Conservation (phyloP, 73 alveolate genomes). For the Paramecium pentaurelia region DNA sequence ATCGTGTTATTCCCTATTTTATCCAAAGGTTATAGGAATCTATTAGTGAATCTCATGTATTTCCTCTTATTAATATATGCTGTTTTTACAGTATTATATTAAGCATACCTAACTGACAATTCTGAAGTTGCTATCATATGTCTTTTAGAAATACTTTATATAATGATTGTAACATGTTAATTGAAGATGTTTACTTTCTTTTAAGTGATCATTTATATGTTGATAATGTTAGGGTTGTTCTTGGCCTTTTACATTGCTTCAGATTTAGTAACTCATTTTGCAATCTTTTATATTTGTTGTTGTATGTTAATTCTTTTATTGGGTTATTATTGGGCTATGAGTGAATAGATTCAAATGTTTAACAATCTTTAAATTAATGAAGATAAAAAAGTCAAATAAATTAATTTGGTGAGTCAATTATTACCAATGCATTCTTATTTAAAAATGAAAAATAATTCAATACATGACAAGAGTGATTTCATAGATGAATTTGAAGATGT, state of each 20-base stretch:
- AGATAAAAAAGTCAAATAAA: conserved; percentile 21
- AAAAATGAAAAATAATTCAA: conserved; percentile 8
- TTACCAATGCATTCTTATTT: conserved; percentile 23
- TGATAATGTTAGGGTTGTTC: not conserved
- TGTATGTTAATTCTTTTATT: not conserved
- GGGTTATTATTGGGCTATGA: not conserved
- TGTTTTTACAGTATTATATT: not conserved
- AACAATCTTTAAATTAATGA: conserved; percentile 22
- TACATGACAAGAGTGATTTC: conserved; percentile 25
- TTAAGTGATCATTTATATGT: not conserved
- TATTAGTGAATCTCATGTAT: not conserved
- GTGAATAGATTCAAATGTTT: conserved; percentile 20
- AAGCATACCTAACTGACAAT: conserved; percentile 12
- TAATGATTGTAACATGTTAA: not conserved
- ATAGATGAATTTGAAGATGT: conserved; percentile 64
- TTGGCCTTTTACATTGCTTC: not conserved
- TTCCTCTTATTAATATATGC: not conserved
- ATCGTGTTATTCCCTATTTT: not conserved
- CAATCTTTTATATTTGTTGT: not conserved
- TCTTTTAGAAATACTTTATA: not conserved
- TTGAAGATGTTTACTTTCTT: not conserved
- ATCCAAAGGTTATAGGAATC: not conserved
- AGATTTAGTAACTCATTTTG: not conserved
- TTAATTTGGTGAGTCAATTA: conserved; percentile 16
- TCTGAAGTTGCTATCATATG: not conserved